Conservation (phyloP, 2,329 filamentous ascomycete species). For the Neofusicoccum sp. region DNA sequence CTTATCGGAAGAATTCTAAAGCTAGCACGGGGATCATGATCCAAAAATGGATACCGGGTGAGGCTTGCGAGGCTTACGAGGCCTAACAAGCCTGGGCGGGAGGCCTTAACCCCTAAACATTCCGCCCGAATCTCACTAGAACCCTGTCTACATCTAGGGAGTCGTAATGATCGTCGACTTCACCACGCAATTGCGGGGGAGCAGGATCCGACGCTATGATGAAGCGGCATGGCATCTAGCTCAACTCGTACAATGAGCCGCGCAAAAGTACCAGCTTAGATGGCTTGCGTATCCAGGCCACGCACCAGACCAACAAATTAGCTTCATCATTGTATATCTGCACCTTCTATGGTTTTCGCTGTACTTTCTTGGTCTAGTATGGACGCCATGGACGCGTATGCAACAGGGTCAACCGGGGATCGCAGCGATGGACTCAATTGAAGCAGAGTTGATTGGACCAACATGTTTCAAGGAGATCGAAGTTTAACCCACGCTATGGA, state of each 20-base stretch:
- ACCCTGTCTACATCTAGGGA: no score
- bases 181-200: background rate
- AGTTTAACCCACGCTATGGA: background rate
- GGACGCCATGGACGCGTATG: background rate
- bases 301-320: background rate
- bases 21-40: background rate
- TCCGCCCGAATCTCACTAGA: no score
- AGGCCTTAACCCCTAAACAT: background rate
- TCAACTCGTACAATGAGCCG: background rate
- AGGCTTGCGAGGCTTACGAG: slow-evolving; percentile 1
- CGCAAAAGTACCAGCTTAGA: background rate
- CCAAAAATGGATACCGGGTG: background rate
- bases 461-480: background rate
- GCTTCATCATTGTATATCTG: background rate
- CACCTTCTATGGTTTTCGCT: background rate
- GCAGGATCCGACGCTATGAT: background rate
- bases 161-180: background rate
- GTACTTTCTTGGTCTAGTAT: background rate
- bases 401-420: background rate
- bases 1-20: background rate
- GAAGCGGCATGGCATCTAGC: background rate
- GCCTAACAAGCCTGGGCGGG: background rate
- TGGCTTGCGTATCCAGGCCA: background rate
- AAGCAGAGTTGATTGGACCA: background rate
- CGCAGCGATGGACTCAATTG: background rate